phyloP scores from a whole-genome alignment of 495 filamentous ascomycete genomes.

The Neurospora terricola region DNA sequence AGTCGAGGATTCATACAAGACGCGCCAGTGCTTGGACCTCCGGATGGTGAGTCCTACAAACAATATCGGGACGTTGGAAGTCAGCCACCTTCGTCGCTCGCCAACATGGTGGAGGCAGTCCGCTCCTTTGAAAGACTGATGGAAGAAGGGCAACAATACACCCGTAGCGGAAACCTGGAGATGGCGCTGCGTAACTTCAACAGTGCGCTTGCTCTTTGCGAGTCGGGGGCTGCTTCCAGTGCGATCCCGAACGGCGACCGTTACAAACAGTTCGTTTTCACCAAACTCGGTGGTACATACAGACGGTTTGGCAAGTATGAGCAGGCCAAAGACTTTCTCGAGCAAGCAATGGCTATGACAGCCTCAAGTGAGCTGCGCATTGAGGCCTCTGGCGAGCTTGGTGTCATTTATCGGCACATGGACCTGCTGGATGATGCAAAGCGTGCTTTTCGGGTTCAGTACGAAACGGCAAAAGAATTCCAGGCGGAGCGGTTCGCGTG shows the following conservation, averaged over 20 bases:
- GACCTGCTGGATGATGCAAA: slow-evolving; percentile 14
- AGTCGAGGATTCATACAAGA: slow-evolving; percentile 8
- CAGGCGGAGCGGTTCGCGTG: slow-evolving; percentile 10
- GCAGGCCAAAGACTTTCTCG: slow-evolving; percentile 5
- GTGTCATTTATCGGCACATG: slow-evolving; percentile 21
- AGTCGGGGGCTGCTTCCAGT: background rate
- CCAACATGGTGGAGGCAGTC: slow-evolving; percentile 2
- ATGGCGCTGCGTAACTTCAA: background rate
- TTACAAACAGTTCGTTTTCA: background rate
- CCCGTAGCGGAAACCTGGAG: background rate
- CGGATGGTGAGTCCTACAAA: slow-evolving; percentile 6
- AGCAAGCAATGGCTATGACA: slow-evolving; percentile 1
- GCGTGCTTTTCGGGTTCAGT: slow-evolving; percentile 14
- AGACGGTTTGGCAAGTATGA: slow-evolving; percentile 15
- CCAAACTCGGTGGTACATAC: slow-evolving; percentile 12
- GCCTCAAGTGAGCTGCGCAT: slow-evolving; percentile 2
- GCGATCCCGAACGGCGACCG: background rate
- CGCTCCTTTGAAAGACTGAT: slow-evolving; percentile 7
- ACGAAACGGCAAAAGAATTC: slow-evolving; percentile 13
- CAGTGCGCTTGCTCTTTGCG: slow-evolving; percentile 7
- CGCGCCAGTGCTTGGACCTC: slow-evolving; percentile 10
- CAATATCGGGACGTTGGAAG: slow-evolving; percentile 7
- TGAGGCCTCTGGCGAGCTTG: slow-evolving; percentile 18
- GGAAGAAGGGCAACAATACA: background rate
- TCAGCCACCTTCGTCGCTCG: slow-evolving; percentile 4